Percentiles rank a stretch among this genome's conserved stretches.
Conservation (phyloP, 2,329 filamentous ascomycete species). For the Nemania serpens region DNA sequence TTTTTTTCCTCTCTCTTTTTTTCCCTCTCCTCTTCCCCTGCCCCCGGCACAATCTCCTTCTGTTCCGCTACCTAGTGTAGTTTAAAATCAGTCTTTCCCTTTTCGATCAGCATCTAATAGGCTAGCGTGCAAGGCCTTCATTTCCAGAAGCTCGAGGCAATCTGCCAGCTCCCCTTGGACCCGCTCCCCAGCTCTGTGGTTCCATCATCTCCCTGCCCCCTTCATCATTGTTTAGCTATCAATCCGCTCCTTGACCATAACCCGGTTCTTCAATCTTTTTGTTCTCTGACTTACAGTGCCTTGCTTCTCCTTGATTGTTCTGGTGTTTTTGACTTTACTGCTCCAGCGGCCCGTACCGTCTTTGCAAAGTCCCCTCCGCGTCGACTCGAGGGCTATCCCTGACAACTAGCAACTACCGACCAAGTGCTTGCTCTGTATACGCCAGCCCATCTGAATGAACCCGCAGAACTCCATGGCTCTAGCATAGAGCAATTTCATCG, state of each 20-base stretch:
- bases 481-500: slow-evolving; percentile 42
- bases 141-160: slow-evolving; percentile 43
- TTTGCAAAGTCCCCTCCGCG: slow-evolving; percentile 26
- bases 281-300: slow-evolving; percentile 26
- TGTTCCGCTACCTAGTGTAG: slow-evolving; percentile 23
- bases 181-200: slow-evolving; percentile 43
- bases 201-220: slow-evolving; percentile 40
- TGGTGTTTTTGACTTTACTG: slow-evolving; percentile 23
- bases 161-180: slow-evolving; percentile 40
- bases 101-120: slow-evolving; percentile 40
- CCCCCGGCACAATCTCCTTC: slow-evolving; percentile 27
- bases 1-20: slow-evolving; percentile 23
- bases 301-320: slow-evolving; percentile 14
- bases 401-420: slow-evolving; percentile 6
- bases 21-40: too few species aligned
- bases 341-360: slow-evolving; percentile 19
- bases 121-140: slow-evolving; percentile 43
- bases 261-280: slow-evolving; percentile 26
- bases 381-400: slow-evolving; percentile 21
- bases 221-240: slow-evolving; percentile 39
- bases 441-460: slow-evolving; percentile 44
- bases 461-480: slow-evolving; percentile 44
- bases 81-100: slow-evolving; percentile 40
- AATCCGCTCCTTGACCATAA: slow-evolving; percentile 31
- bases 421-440: slow-evolving; percentile 18